Percentiles rank a stretch among this genome's conserved stretches.
Evolutionary conservation across 2,329 filamentous ascomycete genomes (phyloP).

Genomic region (Zymoseptoria pseudotritici): DNA sequence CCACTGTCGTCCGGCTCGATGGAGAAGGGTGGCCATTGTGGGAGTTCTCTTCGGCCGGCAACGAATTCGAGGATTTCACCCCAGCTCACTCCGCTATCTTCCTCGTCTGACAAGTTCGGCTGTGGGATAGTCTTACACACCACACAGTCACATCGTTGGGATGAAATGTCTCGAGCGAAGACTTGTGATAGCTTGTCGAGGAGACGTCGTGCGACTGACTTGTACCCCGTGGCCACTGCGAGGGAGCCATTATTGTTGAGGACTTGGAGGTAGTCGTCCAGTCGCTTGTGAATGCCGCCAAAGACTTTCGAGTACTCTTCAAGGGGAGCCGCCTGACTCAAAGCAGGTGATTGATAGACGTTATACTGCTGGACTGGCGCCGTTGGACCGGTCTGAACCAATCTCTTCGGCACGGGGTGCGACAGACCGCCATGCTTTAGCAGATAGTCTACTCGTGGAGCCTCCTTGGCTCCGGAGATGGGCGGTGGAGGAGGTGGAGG

Average conservation of each 20-base stretch:
- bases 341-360: slow-evolving; percentile 48
- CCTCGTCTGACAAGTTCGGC: slow-evolving; percentile 42
- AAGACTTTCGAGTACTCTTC: slow-evolving; percentile 53
- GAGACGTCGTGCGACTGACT: slow-evolving; percentile 82
- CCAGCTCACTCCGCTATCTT: slow-evolving; percentile 71
- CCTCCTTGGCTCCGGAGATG: slow-evolving; percentile 54
- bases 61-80: slow-evolving; percentile 91
- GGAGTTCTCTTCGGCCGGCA: slow-evolving; percentile 77
- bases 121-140: slow-evolving; percentile 59
- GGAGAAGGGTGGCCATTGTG: slow-evolving; percentile 80
- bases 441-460: slow-evolving; percentile 84
- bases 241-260: slow-evolving; percentile 78
- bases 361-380: slow-evolving; percentile 53
- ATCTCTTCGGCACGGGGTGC: slow-evolving; percentile 62
- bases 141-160: slow-evolving; percentile 75
- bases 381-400: slow-evolving; percentile 56
- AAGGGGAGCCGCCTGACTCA: slow-evolving; percentile 28
- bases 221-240: slow-evolving; percentile 90
- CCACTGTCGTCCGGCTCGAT: slow-evolving; percentile 51
- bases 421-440: slow-evolving; percentile 79
- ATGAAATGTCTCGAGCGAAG: slow-evolving; percentile 84
- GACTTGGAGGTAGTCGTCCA: slow-evolving; percentile 81
- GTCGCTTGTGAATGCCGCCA: slow-evolving; percentile 69
- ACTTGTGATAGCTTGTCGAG: slow-evolving; percentile 89
- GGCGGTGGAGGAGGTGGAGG: slow-evolving; percentile 73